Conservation (phyloP, 768 basidiomycete species). For the Mycena floridula region DNA sequence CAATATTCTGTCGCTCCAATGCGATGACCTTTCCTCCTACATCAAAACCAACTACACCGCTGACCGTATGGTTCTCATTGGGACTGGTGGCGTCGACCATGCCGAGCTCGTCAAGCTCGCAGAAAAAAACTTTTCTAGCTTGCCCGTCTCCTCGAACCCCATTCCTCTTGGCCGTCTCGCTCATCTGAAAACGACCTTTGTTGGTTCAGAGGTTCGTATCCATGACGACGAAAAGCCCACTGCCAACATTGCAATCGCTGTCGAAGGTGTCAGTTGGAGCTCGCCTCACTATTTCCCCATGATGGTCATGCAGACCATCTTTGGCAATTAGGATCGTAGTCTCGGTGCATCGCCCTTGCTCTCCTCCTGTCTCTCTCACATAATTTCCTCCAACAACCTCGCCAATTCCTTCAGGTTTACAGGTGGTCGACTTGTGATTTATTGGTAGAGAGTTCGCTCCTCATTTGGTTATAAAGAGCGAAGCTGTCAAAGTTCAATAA, state of each 20-base stretch:
- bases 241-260: conserved; percentile 92
- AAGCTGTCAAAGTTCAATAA: too few species aligned
- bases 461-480: too few species aligned
- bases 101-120: conserved; percentile 89
- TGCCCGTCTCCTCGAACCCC: conserved; percentile 84
- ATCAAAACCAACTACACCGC: conserved; percentile 98
- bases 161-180: conserved; percentile 80
- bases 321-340: conserved; percentile 99
- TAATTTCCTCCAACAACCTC: conserved; percentile 88
- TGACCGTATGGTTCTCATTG: conserved; percentile 98
- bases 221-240: conserved; percentile 89
- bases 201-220: conserved; percentile 92
- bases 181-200: conserved; percentile 73
- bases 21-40: conserved; percentile 82
- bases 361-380: conserved; percentile 86
- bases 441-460: too few species aligned
- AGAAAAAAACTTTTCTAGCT: conserved; percentile 84
- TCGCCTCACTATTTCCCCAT: conserved; percentile 99
- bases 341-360: conserved; percentile 87
- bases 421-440: too few species aligned
- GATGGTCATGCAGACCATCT: conserved; percentile 96
- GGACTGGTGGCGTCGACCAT: conserved; percentile 93
- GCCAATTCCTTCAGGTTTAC: conserved; percentile 99
- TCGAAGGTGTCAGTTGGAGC: conserved; percentile 97
- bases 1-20: conserved; percentile 93